Conservation (phyloP, 768 basidiomycete species). For the Dioszegia crocea region DNA sequence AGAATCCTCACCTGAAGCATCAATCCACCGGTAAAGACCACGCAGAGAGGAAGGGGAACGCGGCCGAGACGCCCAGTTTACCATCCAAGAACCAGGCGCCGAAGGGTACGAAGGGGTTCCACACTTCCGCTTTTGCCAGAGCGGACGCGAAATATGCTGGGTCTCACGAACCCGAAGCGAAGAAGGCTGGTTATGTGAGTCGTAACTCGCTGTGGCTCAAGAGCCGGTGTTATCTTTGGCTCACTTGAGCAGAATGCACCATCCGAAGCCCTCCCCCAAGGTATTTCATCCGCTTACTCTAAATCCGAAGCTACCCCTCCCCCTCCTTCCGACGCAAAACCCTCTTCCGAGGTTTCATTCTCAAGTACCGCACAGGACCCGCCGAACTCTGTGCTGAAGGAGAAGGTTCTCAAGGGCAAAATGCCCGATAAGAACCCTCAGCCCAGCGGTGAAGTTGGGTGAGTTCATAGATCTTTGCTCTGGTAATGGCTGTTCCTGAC, state of each 20-base stretch:
- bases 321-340: conserved; percentile 21
- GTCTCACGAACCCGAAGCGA: conserved; percentile 15
- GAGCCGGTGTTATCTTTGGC: background rate
- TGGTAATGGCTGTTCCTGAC: background rate
- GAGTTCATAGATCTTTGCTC: too few species aligned
- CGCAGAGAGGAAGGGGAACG: conserved; percentile 41
- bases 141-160: conserved; percentile 15
- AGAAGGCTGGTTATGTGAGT: conserved; percentile 36
- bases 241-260: conserved; percentile 21
- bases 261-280: conserved; percentile 28
- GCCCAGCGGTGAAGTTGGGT: conserved; percentile 39
- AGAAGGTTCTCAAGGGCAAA: conserved; percentile 35
- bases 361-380: conserved; percentile 40
- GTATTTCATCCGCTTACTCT: conserved; percentile 25
- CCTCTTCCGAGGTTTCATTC: conserved; percentile 25
- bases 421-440: conserved; percentile 39
- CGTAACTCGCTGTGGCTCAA: background rate
- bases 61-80: conserved; percentile 32
- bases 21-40: conserved; percentile 10
- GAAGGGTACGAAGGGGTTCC: conserved; percentile 14
- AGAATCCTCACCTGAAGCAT: conserved; percentile 46
- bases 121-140: conserved; percentile 11
- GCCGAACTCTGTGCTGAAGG: conserved; percentile 30
- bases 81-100: conserved; percentile 30
- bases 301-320: conserved; percentile 15